Evolutionary conservation across 2,329 filamentous ascomycete species (phyloP), one percentile per base, ranked within the genome.

Genomic region (Diaporthe vexans): DNA sequence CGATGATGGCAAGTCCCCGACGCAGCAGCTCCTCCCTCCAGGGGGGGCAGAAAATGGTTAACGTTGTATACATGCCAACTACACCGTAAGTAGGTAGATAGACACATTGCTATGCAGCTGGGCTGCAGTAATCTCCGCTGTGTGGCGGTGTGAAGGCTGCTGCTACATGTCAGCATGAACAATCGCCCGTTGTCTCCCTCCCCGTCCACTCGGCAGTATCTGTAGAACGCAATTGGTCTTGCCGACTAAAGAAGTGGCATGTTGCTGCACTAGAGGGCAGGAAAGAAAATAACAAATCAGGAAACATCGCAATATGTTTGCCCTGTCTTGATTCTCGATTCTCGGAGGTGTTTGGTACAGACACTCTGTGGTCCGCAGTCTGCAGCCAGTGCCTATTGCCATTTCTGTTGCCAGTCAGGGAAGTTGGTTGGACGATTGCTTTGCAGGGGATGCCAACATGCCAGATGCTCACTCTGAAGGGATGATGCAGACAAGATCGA

Each of bases 361-460:
- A 51, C 46, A 52, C 43, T 63, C n/a, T 33, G 26, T 33, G 24
- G 46, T 58, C 56, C 35, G 40, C 29, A 71, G 56, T 48, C 40
- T 52, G 56, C 56, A 58, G 24, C 5, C 19, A 48, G 40, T 33
- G 68, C 46, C 46, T 48, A 71, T 48, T 51, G 54, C 40, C 68
- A 52, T 72, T 65, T 63, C 70, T 58, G 59, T 61, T 63, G 40
- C 57, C 69, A 52, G 69, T 59, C 63, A 65, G 71, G 68, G 29
- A 26, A 58, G 61, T 72, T 74, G 54, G 73, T 73, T 73, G 73
- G 70, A 63, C 70, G 59, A 37, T 63, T 52, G 43, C 52, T 69
- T 57, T 68, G 59, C 69, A 63, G 33, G 63, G 67, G 43, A 74
- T 68, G 70, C 73, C 69, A 58, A 71, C 69, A 71, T 71, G 56